Evolutionary conservation across 2,329 filamentous ascomycete species (phyloP), one percentile per base, ranked within the genome.

Genomic region (Hymenoscyphus repandus): DNA sequence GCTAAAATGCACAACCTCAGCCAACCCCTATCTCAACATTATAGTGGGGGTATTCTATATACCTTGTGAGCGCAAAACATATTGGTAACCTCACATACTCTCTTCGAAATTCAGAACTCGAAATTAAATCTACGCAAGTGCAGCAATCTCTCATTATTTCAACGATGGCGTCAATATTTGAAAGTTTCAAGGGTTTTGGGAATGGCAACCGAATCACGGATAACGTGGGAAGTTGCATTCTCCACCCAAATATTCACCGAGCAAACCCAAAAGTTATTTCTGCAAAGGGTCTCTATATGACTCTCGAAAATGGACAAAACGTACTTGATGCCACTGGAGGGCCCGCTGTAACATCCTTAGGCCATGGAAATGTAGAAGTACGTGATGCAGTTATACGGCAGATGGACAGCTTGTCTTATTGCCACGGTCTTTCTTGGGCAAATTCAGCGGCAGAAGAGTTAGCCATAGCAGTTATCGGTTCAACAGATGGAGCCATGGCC

Each of bases 311-410:
- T 48, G 82, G 82, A 2, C 72, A 75, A 30, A 71, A 69, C 38
- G 76, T 91, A 32, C 74, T 90, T 7, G 87, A 91, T 62, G 84
- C 80, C 1, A 86, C 82, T 27, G 79, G 83, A 32, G 87, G 87
- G 11, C 82, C 86, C 3, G 85, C 82, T n/a, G 86, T 89, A 1
- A 73, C 80, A 6, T 83, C 81, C 60, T 70, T 90, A 12, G 87
- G 86, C 6, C 82, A 88, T 56, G 79, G 78, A 33, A 75, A 83
- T 43, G 61, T 71, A 27, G 72, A 80, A 32, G 78, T 56, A 88
- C 11, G 70, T 72, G 11, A 68, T 74, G 1, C 84, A 80, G 1
- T 87, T 39, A 65, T 71, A 4, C 60, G 72, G 12, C 54, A 56
- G 32, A 27, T 54, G 27, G 20, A 52, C 15, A 44, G 34, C 5